Percentiles rank a stretch among this genome's conserved stretches.
Evolutionary conservation across 805 yeast species (phyloP).

Genomic region (Zygosaccharomyces lentus): DNA sequence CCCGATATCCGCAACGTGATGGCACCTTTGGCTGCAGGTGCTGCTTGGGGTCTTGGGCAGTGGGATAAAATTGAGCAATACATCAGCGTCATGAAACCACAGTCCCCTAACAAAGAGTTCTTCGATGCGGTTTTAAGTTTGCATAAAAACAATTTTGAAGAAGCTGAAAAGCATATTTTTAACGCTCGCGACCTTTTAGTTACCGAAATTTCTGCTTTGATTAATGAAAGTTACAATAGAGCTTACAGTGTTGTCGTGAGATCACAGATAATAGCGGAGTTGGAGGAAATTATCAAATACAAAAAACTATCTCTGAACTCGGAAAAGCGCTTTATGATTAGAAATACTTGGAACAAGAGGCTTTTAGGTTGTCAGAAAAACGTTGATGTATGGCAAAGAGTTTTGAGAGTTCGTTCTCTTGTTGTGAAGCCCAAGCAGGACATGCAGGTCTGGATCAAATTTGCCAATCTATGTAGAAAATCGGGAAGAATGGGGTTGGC

Average conservation of each 20-base stretch:
- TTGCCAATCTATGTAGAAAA: constrained; percentile 92
- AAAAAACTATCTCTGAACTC: constrained; percentile 81
- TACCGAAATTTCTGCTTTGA: constrained; percentile 90
- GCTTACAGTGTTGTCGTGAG: constrained; percentile 96
- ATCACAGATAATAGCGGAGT: constrained; percentile 94
- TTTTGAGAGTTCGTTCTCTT: constrained; percentile 86
- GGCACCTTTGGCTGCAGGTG: constrained; percentile 98
- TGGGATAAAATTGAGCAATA: constrained; percentile 96
- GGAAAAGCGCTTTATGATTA: constrained; percentile 69
- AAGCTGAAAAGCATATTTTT: constrained; percentile 71
- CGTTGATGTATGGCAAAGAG: constrained; percentile 98
- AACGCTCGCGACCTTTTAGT: constrained; percentile 85
- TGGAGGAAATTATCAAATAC: constrained; percentile 90
- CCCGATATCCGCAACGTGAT: constrained; percentile 73
- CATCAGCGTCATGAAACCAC: constrained; percentile 82
- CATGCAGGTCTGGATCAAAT: constrained; percentile 96
- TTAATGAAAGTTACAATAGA: constrained; percentile 92
- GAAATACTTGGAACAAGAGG: constrained; percentile 92
- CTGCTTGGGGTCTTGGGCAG: constrained; percentile 96
- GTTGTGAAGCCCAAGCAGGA: constrained; percentile 95
- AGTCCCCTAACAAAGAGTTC: constrained; percentile 92
- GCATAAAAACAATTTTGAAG: constrained; percentile 80
- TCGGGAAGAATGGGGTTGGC: constrained; percentile 90
- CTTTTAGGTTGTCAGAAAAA: constrained; percentile 90
- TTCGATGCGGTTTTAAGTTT: constrained; percentile 85